Base-by-base conservation (phyloP, 352 stramenopile species). In the Phytophthora constricta region DNA sequence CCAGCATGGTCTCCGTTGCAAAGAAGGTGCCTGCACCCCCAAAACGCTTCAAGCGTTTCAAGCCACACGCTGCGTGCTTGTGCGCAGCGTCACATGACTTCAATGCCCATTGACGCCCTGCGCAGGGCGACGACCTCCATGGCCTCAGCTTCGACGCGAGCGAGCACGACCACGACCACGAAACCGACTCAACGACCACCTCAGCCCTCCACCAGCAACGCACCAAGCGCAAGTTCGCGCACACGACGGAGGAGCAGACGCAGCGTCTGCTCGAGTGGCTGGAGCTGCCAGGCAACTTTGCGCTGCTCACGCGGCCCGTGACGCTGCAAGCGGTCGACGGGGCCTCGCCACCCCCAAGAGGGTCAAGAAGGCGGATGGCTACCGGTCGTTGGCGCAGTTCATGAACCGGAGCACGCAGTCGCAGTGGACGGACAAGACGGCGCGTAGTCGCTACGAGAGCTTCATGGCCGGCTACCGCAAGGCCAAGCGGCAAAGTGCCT, bases 371-470 rank as follows among this genome's bases (percentile, higher is more conserved):
- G 76, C 61, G 17, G 76, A 90, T 47, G 81, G 78, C 19, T 90
- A 84, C 50, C 76, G 79, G 34, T 70, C 69, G 5, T 55, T 90
- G 37, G 82, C 74, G 34, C 71, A 72, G n/a, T 62, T 82, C 55
- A 77, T 90, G 58, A 90, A 90, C 62, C 49, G 42, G 17, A 57
- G 61, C 31, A 72, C 70, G 26, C 39, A 68, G 11, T 62, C 72
- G 0, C 67, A 74, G 23, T 90, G 81, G 81, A 73, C 74, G 20
- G 70, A 82, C 37, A 75, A 84, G 56, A 76, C 72, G 9, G 75
- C 78, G 17, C 78, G 81, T 27, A 90, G 78, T 42, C 81, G 81
- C 43, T 86, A 78, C 56, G 79, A 87, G 67, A 86, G 78, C 58
- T 77, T 87, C 48, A 65, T 90, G 62, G 65, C 70, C 16, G 73